Base-by-base conservation (phyloP, 1,139 yeast species). In the Tardiomyces digboiensis region DNA sequence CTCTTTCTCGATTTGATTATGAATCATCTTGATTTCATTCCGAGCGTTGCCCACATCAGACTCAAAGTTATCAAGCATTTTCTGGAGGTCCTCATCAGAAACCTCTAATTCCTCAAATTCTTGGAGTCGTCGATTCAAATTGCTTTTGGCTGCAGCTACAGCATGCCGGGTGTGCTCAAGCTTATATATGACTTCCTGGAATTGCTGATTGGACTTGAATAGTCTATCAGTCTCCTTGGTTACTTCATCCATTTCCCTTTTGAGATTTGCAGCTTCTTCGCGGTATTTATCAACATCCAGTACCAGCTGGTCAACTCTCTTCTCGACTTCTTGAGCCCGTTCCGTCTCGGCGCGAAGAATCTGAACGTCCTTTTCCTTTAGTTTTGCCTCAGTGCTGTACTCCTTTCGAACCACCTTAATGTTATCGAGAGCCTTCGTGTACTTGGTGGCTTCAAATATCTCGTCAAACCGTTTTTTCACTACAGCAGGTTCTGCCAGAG, bases 391-490 rank as follows among this genome's bases (percentile, higher is more conserved):
- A 1, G 72, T 68, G 5, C 78, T 66, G 76, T 87, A 77, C 43
- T 87, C 95, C 57, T 88, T 89, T 46, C 86, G 76, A 41, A 88
- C 76, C 0, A 62, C 61, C 59, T 88, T 89, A 57, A 93, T 72
- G 48, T 76, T 79, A 47, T 89, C 97, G 40, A 91, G 67, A 1
- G 94, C 96, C 59, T 86, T 89, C 1, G 97, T 88, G 56, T 84
- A 93, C 61, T 87, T 88, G 20, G 88, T 77, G 0, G 97, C 96
- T 61, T 93, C 97, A 55, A 93, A 93, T 6, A 93, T 91, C 60
- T 91, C 98, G 62, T 93, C 98, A 57, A 93, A 93, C 48, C 91
- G 75, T 64, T 89, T 89, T 65, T 93, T 93, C 58, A 93, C 72
- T 13, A 76, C 76, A 7, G 95, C 74, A 1, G 98, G 95, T 62